Evolutionary conservation across 768 basidiomycete species (phyloP), one percentile per base, ranked within the genome.

Genomic region (Pleurotus cornucopiae): DNA sequence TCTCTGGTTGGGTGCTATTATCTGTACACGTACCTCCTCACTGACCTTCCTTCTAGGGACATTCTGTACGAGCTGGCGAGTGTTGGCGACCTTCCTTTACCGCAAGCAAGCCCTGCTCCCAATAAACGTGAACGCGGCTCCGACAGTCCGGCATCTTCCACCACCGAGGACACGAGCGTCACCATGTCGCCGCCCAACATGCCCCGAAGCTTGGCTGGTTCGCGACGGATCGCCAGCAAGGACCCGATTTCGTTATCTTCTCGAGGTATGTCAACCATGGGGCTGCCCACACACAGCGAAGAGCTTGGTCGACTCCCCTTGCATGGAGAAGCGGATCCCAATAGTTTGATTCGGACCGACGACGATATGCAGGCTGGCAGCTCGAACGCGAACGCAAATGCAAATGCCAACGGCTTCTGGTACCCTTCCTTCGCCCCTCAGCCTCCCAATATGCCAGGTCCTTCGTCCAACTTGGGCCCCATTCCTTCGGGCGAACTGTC

Each of bases 251-350:
- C 64, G 6, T 18, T 38, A 16, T 11, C 51, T 21, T 41, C 51
- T n/a, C 25, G 56, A 6, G 23, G 18, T 12, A 48, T 71, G 71
- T 12, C 55, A 12, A 6, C 25, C 53, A 46, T 18, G n/a, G 23
- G 13, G 16, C 69, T 85, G 3, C 84, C 85, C 0, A 75, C 83
- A 63, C 80, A 84, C 61, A 78, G 75, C 62, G 77, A 77, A 46
- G 84, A 85, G 54, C 68, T 86, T 5, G 84, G 83, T 2, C 70
- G 80, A 40, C 66, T 85, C 0, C 85, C 84, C 1, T 64, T 76
- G 4, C 74, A 73, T 57, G 74, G 74, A 2, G 72, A 76, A 57
- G 72, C 75, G 57, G 73, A 67, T 45, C 74, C 73, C 46, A 63
- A 65, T 1, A 9, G 30, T 11, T 34, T 34, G 30, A 34, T 34